Evolutionary conservation across 2,329 filamentous ascomycete species (phyloP).

Genomic region (Colletotrichum sidae): DNA sequence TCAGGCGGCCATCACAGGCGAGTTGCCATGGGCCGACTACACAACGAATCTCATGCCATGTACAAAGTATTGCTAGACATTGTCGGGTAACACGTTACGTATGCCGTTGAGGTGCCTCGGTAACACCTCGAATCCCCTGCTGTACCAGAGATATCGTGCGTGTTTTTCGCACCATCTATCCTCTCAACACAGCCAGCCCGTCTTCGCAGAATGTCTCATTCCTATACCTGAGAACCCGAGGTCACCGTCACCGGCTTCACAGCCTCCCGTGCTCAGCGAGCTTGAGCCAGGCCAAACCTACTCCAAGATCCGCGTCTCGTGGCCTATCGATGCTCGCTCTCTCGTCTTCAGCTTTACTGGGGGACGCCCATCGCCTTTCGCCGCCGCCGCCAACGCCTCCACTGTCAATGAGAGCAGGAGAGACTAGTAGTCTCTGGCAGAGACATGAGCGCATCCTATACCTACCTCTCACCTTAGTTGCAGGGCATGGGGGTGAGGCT

Average conservation of each 20-base stretch:
- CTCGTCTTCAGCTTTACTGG: conserved; percentile 6
- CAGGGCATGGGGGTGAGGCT: conserved; percentile 27
- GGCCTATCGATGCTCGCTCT: too few species aligned
- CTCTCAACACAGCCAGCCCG: background rate
- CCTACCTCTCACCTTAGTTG: conserved; percentile 25
- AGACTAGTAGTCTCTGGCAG: conserved; percentile 16
- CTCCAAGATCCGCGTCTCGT: background rate
- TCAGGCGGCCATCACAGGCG: conserved; percentile 1
- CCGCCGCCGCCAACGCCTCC: conserved; percentile 28
- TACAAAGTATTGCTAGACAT: background rate
- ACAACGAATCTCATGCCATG: background rate
- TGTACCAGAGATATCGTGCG: too few species aligned
- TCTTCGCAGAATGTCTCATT: conserved; percentile 32
- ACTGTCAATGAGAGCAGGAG: conserved; percentile 20
- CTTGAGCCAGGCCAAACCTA: conserved; percentile 2
- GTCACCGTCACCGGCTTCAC: conserved; percentile 12
- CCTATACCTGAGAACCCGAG: conserved; percentile 25
- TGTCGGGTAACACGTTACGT: too few species aligned
- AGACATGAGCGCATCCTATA: conserved; percentile 26
- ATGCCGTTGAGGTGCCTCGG: too few species aligned
- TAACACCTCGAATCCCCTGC: too few species aligned
- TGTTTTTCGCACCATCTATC: too few species aligned
- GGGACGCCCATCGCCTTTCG: conserved; percentile 20
- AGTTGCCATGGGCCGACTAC: background rate
- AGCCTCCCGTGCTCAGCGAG: background rate